These are phyloP conservation scores for Malassezia japonica DNA, from an alignment of 1,284 basidiomycete species.

Conservation along the genomic window DNA sequence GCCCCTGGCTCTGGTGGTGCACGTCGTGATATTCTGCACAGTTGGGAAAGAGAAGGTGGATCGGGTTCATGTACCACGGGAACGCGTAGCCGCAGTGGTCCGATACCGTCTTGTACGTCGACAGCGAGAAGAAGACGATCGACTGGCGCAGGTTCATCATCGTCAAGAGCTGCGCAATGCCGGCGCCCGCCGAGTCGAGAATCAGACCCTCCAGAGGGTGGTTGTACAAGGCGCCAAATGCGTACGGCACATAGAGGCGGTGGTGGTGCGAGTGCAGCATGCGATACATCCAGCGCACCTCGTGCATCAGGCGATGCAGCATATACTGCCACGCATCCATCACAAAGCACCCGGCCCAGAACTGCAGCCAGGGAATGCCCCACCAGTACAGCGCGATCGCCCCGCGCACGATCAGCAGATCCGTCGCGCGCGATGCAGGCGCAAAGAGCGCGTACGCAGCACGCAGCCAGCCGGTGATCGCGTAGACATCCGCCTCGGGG, in stretches of 20 bases:
- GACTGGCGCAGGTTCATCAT: constrained; percentile 66
- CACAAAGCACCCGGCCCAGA: constrained; percentile 73
- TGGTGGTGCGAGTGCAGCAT: constrained; percentile 92
- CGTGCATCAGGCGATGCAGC: constrained; percentile 82
- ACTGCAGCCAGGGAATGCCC: constrained; percentile 68
- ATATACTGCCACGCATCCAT: constrained; percentile 99
- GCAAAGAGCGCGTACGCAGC: constrained; percentile 50
- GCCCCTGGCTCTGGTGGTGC: constrained; percentile 82
- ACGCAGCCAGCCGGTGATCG: neutral
- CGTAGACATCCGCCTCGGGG: constrained; percentile 35
- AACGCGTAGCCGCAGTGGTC: constrained; percentile 90
- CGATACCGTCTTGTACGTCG: constrained; percentile 87
- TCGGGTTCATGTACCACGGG: constrained; percentile 64
- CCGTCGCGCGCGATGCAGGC: constrained; percentile 48
- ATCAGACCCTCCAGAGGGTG: constrained; percentile 80
- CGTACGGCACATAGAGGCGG: constrained; percentile 90
- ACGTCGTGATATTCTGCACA: constrained; percentile 98
- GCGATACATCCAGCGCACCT: constrained; percentile 80
- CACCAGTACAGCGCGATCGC: constrained; percentile 84
- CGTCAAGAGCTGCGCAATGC: constrained; percentile 62
- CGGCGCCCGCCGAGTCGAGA: constrained; percentile 75
- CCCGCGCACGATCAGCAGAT: constrained; percentile 53
- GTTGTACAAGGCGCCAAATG: constrained; percentile 94
- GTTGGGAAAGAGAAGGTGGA: constrained; percentile 79
- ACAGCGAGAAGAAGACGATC: constrained; percentile 72